Conservation (phyloP, 2,329 filamentous ascomycete species). For the Periconia sp. region DNA sequence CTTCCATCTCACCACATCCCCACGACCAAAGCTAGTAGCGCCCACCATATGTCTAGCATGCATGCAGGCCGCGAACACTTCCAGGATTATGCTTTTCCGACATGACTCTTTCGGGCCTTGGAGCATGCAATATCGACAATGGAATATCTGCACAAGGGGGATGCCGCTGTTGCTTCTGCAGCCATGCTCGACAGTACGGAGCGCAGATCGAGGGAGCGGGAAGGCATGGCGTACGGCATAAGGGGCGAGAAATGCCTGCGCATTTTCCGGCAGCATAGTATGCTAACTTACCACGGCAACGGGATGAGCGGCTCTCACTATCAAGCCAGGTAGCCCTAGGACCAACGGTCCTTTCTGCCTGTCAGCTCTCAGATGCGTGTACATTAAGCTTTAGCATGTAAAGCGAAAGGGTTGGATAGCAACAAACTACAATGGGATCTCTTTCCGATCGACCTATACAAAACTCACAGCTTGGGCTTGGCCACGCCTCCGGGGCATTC, state of each 20-base stretch:
- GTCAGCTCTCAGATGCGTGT: constrained; percentile 1
- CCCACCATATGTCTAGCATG: constrained; percentile 6
- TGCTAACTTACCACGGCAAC: neutral
- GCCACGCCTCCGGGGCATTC: constrained; percentile 3
- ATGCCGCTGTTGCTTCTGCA: neutral
- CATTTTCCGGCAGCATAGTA: constrained; percentile 1
- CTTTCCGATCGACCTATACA: neutral
- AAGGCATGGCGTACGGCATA: neutral
- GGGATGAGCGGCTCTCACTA: neutral
- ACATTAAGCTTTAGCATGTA: constrained; percentile 2
- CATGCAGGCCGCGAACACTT: constrained; percentile 6
- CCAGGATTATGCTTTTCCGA: constrained; percentile 8
- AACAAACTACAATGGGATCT: constrained; percentile 2
- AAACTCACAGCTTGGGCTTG: constrained; percentile 3
- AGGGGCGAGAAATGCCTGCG: neutral
- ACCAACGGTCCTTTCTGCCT: neutral
- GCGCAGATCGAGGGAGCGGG: neutral
- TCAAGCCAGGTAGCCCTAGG: constrained; percentile 1
- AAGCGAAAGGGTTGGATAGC: constrained; percentile 1
- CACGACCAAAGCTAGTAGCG: constrained; percentile 8
- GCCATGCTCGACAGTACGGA: neutral
- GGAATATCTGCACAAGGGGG: neutral
- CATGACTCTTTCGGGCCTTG: constrained; percentile 5
- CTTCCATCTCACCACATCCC: constrained; percentile 8
- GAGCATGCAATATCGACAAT: constrained; percentile 7